Evolutionary conservation across 495 filamentous ascomycete genomes (phyloP), one percentile per base, ranked within the genome.

Genomic region (Annulohypoxylon stygium): DNA sequence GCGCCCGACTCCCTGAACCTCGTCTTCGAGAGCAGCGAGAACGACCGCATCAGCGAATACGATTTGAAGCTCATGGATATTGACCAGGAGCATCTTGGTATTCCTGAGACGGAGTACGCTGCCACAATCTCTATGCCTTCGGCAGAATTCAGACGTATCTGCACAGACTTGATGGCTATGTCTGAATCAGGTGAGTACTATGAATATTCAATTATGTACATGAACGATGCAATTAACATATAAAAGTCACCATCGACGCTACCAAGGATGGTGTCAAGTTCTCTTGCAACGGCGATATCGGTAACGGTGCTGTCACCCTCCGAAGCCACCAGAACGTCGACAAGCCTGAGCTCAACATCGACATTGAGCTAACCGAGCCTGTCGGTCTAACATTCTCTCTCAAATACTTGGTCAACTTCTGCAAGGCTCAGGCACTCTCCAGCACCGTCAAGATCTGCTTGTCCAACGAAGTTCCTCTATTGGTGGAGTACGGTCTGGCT

Each of bases 11-110:
- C 92, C 20, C 88, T 99, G 55, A 98, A 97, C 86, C 86, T 99
- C 67, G 90, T 95, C 71, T 98, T 99, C 80, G 96, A 99, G 90
- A 95, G 89, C 83, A 86, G 89, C 67, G 92, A 93, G 81, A 93
- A 89, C 73, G 96, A 99, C 81, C 86, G 96, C 58, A 88, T 98
- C 69, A 96, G 93, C 86, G 96, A 98, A 83, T 99, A 98, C 81
- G 96, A 99, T 83, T 91, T 99, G 84, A 99, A 99, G 89, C 88
- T 99, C 71, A 99, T 99, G 97, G 96, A 99, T 81, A 98, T 99
- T 81, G 96, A 99, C 83, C 96, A 99, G 83, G 96, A 99, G 86
- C 96, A 99, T 81, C 82, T 99, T 84, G 96, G 96, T 48, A 99
- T 99, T 79, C 96, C 96, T 30, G 97, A 98, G 72, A 99, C 97